Base-by-base conservation (phyloP, 495 filamentous ascomycete species). In the Penicillium cinerascens region DNA sequence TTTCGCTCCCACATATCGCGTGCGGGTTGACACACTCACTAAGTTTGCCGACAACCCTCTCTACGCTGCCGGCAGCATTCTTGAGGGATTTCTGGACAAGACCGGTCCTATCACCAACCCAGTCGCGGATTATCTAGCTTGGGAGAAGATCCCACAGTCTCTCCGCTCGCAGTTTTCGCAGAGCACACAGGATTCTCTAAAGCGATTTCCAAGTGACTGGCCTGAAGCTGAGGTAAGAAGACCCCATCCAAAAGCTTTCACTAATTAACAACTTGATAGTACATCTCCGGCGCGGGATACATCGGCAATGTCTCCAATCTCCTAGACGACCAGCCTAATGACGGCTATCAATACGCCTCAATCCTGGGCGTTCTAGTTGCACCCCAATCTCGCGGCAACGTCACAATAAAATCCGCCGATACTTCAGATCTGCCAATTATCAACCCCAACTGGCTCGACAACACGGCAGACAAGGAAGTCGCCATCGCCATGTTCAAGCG, bases 371-470 rank as follows among this genome's bases (percentile, higher is more conserved):
- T 62, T 0, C 65, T 86, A 1, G 51, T 75, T 3, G 61, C 75
- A 0, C 72, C 80, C 0, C 69, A 78, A 0, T 79, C 75, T 5
- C 71, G 75, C 0, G 83, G 84, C 16, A 79, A 71, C 58, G 67
- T 87, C 27, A 81, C 74, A 0, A 78, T 87, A 47, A 26, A 25
- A 1, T 76, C 70, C 7, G 49, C 63, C 5, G 52, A 70, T 43
- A 78, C 66, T 3, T 29, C 56, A 0, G 76, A 78, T 45, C 51
- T 63, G 0, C 83, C 84, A 0, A 52, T 81, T 7, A 81, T 88
- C 54, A 72, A 82, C 51, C 77, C 77, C 0, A 77, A 77, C 51
- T 85, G 75, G 71, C 69, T 88, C 1, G 66, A 60, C 6, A 67
- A 60, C 6, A 67, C 81, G 15, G 72, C 73, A 0, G 84, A 88